Conservation (phyloP, 2,329 filamentous ascomycete species). For the Fusarium nodosum region DNA sequence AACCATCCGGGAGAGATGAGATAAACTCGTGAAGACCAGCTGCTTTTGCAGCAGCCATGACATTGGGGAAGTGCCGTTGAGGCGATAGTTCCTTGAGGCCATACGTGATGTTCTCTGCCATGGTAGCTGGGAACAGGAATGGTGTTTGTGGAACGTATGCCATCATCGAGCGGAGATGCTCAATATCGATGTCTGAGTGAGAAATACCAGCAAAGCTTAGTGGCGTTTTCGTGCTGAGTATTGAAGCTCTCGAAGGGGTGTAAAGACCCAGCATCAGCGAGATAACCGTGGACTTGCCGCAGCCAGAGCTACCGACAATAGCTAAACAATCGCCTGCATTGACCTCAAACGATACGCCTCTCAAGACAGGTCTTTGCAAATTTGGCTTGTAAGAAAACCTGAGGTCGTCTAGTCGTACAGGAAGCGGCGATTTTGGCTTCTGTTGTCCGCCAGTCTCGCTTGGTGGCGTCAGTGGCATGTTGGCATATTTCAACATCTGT, state of each 20-base stretch:
- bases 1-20: constrained; percentile 70
- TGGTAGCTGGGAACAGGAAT: constrained; percentile 81
- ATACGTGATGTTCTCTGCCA: constrained; percentile 87
- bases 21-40: constrained; percentile 84
- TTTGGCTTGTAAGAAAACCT: constrained; percentile 79
- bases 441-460: constrained; percentile 68
- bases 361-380: constrained; percentile 67
- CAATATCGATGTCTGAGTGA: constrained; percentile 70
- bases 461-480: constrained; percentile 66
- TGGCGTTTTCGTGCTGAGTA: constrained; percentile 44
- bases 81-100: constrained; percentile 72
- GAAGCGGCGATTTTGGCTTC: constrained; percentile 50
- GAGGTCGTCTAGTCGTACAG: constrained; percentile 67
- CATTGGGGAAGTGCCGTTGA: constrained; percentile 59
- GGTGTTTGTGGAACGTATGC: constrained; percentile 79
- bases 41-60: constrained; percentile 66
- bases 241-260: constrained; percentile 50
- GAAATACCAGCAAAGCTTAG: constrained; percentile 72
- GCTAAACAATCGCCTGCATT: constrained; percentile 75
- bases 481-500: constrained; percentile 77
- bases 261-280: constrained; percentile 82
- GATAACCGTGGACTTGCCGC: constrained; percentile 90
- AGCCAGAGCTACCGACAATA: constrained; percentile 86
- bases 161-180: constrained; percentile 70
- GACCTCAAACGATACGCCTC: constrained; percentile 75